Base-by-base conservation (phyloP, 106 monocot species). In the Allium cepa region DNA sequence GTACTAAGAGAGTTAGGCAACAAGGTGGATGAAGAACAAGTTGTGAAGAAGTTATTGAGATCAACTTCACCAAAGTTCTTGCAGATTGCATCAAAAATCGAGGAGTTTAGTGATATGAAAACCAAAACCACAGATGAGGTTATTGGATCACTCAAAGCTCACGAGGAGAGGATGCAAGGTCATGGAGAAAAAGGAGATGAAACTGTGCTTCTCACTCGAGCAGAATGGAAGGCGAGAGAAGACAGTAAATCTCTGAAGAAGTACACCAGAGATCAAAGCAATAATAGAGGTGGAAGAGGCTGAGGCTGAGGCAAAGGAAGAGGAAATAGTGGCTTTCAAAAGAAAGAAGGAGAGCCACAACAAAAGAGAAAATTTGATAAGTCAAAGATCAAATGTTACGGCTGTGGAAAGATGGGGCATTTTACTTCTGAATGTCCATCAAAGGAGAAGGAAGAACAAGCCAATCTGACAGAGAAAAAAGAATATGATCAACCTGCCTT, bases 401-500 rank as follows among this genome's bases (percentile, higher is more conserved):
- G 59, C 13, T 10, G 15, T 10, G 59, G 59, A 17, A n/a, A n/a
- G 10, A 59, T 15, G 17, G 59, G 22, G 59, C 61, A 71, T 15
- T 71, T 48, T 8, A 46, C 71, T 3, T 49, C n/a, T 8, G 66
- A 67, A 11, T 71, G 71, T 27, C 36, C 36, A 2, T 51, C 50
- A 8, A 59, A 22, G 17, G 59, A 59, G 59, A n/a, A 22, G 59
- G 22, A 22, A 59, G 59, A 7, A 8, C 12, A 13, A n/a, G 59
- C 15, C 22, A n/a, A 17, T 59, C 1, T 62, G 17, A 50, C 49
- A 10, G 22, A 26, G 46, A 9, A 17, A 9, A n/a, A 71, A 10
- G 59, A 36, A 36, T 36, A 71, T 13, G 61, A 71, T 8, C 26
- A 60, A 17, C 60, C 50, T 1, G 49, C 71, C 8, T 28, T 71